Base-by-base conservation (phyloP, 2,329 filamentous ascomycete genomes). In the Fonsecaea multimorphosa region DNA sequence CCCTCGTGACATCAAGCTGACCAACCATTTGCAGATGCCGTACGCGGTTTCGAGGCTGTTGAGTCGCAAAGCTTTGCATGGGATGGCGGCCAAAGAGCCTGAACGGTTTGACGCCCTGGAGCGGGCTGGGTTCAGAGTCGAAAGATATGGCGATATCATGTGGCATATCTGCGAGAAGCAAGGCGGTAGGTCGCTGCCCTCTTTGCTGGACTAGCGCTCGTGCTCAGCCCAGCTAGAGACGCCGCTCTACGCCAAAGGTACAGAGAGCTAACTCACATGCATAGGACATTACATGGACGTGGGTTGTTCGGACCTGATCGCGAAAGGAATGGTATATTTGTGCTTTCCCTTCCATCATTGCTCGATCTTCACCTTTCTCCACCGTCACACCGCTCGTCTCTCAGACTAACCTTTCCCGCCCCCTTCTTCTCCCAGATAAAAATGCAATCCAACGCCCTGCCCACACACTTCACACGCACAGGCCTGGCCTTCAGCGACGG, bases 221-320 rank as follows among this genome's bases (percentile, higher is more conserved):
- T 24, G 9, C 44, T 49, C 19, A 24, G 44, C 12, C 19, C 44
- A 24, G 3, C 44, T 2, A 24, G 19, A 24, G 44, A 49, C 22
- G 14, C 2, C 1, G 11, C 12, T 5, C 8, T 22, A n/a, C n/a
- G 11, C n/a, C 8, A 49, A 24, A 24, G 12, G 34, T 11, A 16
- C 19, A 4, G 9, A 4, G 19, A 38, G 58, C 58, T 60, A 24
- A 60, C 44, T 31, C 5, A 31, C 9, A 12, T 19, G 24, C 24
- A 12, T 32, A 60, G 58, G 82, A 0, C 81, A 83, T 69, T 83
- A 83, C 66, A 77, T 83, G 56, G 81, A 84, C 63, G 78, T 82
- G 27, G 82, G 82, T 0, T 76, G 76, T 2, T 80, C 75, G 0
- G 73, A 74, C 31, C 74, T 79, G 57, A 82, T 83, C 46, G 72